phyloP scores from a whole-genome alignment of 352 stramenopile species.

The Pythium sp. region DNA sequence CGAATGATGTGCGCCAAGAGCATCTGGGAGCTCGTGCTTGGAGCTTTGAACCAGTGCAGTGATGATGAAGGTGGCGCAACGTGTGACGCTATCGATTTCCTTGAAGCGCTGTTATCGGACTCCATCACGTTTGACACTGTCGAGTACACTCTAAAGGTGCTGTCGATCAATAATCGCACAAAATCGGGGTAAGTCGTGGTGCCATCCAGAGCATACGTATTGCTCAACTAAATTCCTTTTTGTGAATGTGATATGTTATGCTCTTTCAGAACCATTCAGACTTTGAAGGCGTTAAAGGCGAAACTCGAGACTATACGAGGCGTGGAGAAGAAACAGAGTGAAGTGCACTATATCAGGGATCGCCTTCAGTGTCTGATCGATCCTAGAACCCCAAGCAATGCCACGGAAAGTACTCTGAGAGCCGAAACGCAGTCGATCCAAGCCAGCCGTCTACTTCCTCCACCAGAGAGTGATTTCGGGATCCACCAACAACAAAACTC shows the following conservation, averaged over 20 bases:
- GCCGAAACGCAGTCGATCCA: not conserved
- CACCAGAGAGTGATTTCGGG: constrained; percentile 13
- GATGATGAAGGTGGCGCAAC: constrained; percentile 19
- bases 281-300: constrained; percentile 7
- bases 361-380: constrained; percentile 14
- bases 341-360: not conserved
- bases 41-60: constrained; percentile 21
- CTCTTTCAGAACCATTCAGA: constrained; percentile 7
- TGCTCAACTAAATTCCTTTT: not conserved
- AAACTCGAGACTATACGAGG: constrained; percentile 1
- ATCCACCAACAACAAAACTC: not conserved
- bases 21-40: constrained; percentile 32
- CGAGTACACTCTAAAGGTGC: constrained; percentile 1
- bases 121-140: constrained; percentile 14
- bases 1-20: constrained; percentile 14
- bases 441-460: not conserved
- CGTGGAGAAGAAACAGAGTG: not conserved
- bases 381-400: not conserved
- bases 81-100: constrained; percentile 36
- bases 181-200: constrained; percentile 9
- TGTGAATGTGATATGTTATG: not conserved
- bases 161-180: constrained; percentile 13
- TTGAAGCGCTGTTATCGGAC: constrained; percentile 39
- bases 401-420: not conserved
- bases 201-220: not conserved